Evolutionary conservation across 2,329 filamentous ascomycete species (phyloP).

Genomic region (Coniochaeta ligniaria): DNA sequence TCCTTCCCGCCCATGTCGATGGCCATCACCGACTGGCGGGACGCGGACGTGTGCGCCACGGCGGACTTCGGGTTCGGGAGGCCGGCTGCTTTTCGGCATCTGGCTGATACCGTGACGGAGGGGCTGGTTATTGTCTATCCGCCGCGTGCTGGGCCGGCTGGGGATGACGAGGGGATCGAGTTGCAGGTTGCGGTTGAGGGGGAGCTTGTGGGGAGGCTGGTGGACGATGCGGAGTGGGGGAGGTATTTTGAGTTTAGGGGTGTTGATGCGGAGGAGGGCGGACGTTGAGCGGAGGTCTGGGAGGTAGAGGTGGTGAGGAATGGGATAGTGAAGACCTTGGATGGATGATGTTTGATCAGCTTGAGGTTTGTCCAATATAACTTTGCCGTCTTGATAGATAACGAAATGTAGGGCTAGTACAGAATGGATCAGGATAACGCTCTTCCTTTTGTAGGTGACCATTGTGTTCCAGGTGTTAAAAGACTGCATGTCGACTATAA

Average conservation of each 20-base stretch:
- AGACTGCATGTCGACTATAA: too few species aligned
- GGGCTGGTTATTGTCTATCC: slow-evolving; percentile 24
- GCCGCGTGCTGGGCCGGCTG: slow-evolving; percentile 12
- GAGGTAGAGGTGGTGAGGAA: too few species aligned
- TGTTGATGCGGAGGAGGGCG: background rate
- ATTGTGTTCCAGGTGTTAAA: too few species aligned
- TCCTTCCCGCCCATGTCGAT: slow-evolving; percentile 26
- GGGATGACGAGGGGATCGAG: slow-evolving; percentile 26
- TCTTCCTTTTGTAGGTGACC: too few species aligned
- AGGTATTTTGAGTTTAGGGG: slow-evolving; percentile 30
- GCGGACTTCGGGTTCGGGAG: slow-evolving; percentile 28
- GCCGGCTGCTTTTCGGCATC: slow-evolving; percentile 24
- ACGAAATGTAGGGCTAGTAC: too few species aligned
- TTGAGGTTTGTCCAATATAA: too few species aligned
- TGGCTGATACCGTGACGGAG: slow-evolving; percentile 20
- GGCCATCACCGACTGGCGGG: slow-evolving; percentile 27
- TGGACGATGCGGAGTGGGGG: slow-evolving; percentile 26
- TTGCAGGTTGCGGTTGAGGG: slow-evolving; percentile 27
- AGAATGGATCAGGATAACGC: too few species aligned
- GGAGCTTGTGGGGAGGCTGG: slow-evolving; percentile 19
- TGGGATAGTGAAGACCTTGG: too few species aligned
- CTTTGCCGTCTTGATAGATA: too few species aligned
- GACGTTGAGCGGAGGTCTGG: too few species aligned
- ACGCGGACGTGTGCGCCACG: slow-evolving; percentile 15
- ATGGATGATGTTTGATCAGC: too few species aligned